Percentiles rank a stretch among this genome's conserved stretches.
phyloP scores from a whole-genome alignment of 305 asterid genomes.

The Fraxinus sp. region DNA sequence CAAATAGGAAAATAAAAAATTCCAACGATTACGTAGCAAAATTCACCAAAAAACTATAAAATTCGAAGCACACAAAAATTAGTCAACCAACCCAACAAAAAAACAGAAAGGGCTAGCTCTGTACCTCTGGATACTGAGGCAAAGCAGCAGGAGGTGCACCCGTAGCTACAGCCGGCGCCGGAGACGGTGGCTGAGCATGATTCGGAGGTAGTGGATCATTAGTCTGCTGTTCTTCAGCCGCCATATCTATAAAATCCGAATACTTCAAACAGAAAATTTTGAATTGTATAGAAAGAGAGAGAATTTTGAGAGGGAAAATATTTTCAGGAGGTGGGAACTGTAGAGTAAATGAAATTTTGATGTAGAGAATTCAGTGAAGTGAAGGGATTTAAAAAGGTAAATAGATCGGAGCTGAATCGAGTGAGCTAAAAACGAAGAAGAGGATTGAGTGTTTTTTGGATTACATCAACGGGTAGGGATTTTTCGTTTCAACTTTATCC shows the following conservation, averaged over 20 bases:
- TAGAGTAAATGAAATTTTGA: constrained; percentile 19
- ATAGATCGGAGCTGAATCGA: constrained; percentile 30
- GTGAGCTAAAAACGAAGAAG: not conserved
- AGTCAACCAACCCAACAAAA: not conserved
- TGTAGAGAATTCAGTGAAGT: constrained; percentile 9
- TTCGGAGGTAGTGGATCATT: constrained; percentile 1
- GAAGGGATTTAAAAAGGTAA: constrained; percentile 33
- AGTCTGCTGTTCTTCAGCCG: constrained; percentile 37
- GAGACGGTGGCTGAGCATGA: constrained; percentile 29
- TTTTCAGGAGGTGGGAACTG: not conserved
- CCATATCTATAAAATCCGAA: constrained; percentile 32
- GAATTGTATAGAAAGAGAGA: not conserved
- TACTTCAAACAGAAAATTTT: not conserved
- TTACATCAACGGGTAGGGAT: constrained; percentile 51
- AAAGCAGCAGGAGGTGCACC: constrained; percentile 18
- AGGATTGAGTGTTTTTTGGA: constrained; percentile 22
- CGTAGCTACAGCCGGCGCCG: constrained; percentile 1
- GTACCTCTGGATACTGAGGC: constrained; percentile 69
- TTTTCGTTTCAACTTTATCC: constrained; percentile 16
- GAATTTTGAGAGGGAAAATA: not conserved
- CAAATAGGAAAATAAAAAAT: not conserved
- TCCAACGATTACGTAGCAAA: not conserved
- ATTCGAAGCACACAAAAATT: not conserved
- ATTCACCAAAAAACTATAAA: not conserved
- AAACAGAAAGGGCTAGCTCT: not conserved